A percentile compares a stretch with the other conserved stretches of the same genome.
phyloP scores from a whole-genome alignment of 495 filamentous ascomycete species.

The Lophium mytilinum region DNA sequence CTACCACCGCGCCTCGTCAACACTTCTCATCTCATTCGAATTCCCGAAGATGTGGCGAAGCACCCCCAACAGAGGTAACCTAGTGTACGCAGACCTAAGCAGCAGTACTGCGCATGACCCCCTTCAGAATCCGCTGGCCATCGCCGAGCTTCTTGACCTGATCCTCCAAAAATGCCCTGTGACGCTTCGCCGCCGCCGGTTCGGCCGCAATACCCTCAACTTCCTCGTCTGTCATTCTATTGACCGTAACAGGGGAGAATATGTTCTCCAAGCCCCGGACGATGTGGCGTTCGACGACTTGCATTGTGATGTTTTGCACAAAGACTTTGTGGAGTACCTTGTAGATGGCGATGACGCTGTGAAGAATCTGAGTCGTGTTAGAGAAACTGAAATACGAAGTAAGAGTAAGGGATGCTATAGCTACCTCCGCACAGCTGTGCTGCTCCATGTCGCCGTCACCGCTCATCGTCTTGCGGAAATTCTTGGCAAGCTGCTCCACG shows the following conservation, averaged over 20 bases:
- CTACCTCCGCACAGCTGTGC: conserved; percentile 26
- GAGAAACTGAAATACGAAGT: no score
- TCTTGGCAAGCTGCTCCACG: not conserved
- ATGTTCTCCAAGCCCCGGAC: conserved; percentile 29
- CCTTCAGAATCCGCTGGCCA: conserved; percentile 7
- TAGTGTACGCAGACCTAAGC: not conserved
- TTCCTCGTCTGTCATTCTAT: conserved; percentile 13
- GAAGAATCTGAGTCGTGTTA: conserved; percentile 18
- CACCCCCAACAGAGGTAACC: no score
- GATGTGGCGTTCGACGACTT: conserved; percentile 35
- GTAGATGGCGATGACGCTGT: conserved; percentile 33
- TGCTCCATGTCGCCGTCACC: conserved; percentile 31
- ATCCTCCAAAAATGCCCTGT: conserved; percentile 28
- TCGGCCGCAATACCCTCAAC: conserved; percentile 28
- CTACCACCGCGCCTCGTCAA: no score
- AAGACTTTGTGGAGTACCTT: conserved; percentile 33
- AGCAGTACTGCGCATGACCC: not conserved
- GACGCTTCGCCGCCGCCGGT: conserved; percentile 13
- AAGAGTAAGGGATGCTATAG: no score
- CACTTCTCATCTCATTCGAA: no score
- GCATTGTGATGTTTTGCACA: conserved; percentile 33
- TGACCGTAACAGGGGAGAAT: conserved; percentile 36
- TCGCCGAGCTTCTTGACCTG: conserved; percentile 25
- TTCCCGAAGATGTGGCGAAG: no score
- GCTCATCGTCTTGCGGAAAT: not conserved